These are phyloP conservation scores for Aspergillus panamensis DNA, from an alignment of 495 filamentous ascomycete species.

Conservation along the genomic window DNA sequence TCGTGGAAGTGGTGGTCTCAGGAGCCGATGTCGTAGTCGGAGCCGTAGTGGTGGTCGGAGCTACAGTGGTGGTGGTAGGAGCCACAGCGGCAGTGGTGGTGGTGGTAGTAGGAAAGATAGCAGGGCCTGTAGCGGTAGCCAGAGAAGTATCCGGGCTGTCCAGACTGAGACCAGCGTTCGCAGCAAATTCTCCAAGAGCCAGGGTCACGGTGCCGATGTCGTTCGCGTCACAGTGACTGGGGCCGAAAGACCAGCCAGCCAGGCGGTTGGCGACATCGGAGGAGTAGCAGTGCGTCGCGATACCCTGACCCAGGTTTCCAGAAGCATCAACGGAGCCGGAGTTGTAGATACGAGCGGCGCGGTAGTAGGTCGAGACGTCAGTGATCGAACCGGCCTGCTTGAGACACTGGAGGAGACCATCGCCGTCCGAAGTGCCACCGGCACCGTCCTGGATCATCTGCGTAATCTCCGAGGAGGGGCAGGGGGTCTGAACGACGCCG, in stretches of 20 bases:
- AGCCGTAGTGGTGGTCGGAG: conserved; percentile 2
- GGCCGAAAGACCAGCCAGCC: conserved; percentile 40
- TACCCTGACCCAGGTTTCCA: conserved; percentile 48
- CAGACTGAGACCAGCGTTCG: neutral
- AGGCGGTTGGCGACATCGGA: conserved; percentile 42
- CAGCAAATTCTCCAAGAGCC: neutral
- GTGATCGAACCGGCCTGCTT: conserved; percentile 22
- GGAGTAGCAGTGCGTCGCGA: conserved; percentile 54
- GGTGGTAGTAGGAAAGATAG: neutral
- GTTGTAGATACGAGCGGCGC: conserved; percentile 55
- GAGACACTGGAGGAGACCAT: conserved; percentile 42
- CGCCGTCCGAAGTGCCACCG: conserved; percentile 23
- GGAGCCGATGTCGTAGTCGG: neutral
- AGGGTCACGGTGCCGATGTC: neutral
- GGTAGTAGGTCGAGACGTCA: conserved; percentile 44
- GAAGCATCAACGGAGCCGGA: conserved; percentile 46
- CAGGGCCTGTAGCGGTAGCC: too few relatives aligned
- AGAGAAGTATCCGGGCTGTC: neutral
- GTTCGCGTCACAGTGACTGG: conserved; percentile 21
- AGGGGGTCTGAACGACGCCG: conserved; percentile 37
- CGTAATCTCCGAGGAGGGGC: conserved; percentile 40
- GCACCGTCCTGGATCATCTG: conserved; percentile 46
- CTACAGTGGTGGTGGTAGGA: neutral
- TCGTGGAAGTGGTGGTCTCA: neutral
- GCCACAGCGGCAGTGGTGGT: neutral